Evolutionary conservation across 805 yeast species (phyloP).

Genomic region (Ogataea dorogensis): DNA sequence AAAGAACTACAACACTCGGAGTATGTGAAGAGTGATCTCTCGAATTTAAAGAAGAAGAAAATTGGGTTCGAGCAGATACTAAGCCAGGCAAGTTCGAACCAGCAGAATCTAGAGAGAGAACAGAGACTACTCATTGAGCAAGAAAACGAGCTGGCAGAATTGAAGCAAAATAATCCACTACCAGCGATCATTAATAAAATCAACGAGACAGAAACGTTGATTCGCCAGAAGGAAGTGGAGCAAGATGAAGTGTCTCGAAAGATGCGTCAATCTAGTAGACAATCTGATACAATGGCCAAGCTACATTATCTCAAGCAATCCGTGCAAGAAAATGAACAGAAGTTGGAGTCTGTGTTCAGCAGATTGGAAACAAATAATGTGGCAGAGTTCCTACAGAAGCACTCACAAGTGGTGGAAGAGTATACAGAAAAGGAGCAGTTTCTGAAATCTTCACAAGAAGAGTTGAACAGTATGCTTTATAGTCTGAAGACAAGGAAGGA

Average conservation of each 20-base stretch:
- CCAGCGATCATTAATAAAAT: conserved; percentile 36
- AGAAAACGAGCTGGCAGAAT: conserved; percentile 33
- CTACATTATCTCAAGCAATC: conserved; percentile 32
- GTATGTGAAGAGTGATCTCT: conserved; percentile 43
- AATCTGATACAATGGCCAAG: conserved; percentile 58
- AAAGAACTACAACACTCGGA: conserved; percentile 43
- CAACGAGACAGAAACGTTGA: conserved; percentile 36
- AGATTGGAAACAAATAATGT: conserved; percentile 4
- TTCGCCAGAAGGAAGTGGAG: conserved; percentile 39
- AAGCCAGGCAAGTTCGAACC: conserved; percentile 39
- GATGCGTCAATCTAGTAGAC: conserved; percentile 51
- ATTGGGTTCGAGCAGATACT: conserved; percentile 39
- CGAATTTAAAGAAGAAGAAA: conserved; percentile 36
- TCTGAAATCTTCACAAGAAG: not conserved
- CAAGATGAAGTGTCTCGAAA: conserved; percentile 54
- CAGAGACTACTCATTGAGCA: conserved; percentile 41
- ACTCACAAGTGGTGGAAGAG: not conserved
- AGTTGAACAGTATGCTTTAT: not conserved
- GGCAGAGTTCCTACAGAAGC: not conserved
- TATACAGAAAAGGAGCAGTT: not conserved
- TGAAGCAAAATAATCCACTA: conserved; percentile 32
- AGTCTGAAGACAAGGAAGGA: not conserved
- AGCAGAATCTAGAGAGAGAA: conserved; percentile 47
- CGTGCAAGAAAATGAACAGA: conserved; percentile 1
- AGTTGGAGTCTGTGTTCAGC: conserved; percentile 4